Base-by-base conservation (phyloP, 495 filamentous ascomycete species). In the Diplogelasinospora grovesii region DNA sequence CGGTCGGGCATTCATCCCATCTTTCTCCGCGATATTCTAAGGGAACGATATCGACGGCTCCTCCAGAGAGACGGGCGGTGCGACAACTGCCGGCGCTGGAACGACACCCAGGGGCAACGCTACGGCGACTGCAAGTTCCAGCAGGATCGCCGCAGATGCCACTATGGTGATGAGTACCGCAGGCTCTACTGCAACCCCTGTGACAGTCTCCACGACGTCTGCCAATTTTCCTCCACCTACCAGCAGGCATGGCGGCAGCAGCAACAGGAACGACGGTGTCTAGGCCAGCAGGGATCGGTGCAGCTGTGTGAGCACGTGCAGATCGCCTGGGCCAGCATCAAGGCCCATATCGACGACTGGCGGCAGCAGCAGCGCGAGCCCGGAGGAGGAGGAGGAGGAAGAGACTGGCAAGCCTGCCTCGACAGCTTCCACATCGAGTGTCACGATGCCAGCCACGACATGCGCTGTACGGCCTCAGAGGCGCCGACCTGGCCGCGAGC, bases 301-400 rank as follows among this genome's bases (percentile, higher is more conserved):
- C 41, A 35, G 26, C 22, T 53, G 27, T 53, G 50, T 39, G 50
- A 53, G 39, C 50, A 53, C 28, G 31, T 53, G 13, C 35, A 49
- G 5, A 47, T 53, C 28, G 15, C 42, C 13, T 53, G 50, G 50
- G 35, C 35, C 22, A 32, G 30, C 22, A 47, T 53, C 14, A 36
- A 53, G 33, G 13, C 34, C 24, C 43, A 49, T 36, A 24, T 53
- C 9, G 38, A 19, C 18, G 22, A 21, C 10, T 49, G 50, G 45
- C 16, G 36, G 28, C 21, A 34, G 20, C 33, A 39, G 13, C 36
- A 32, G 19, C 33, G 42, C 21, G 19, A 28, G n/a, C 8, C 16
- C 25, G 36, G 39, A 19, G 35, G n/a, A n/a, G n/a, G n/a, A n/a
- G n/a, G n/a, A n/a, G n/a, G n/a, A n/a, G n/a, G n/a, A n/a, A n/a